A percentile compares a stretch with the other conserved stretches of the same genome.
Evolutionary conservation across 106 monocot species (phyloP).

Genomic region (Chionographis japonica): DNA sequence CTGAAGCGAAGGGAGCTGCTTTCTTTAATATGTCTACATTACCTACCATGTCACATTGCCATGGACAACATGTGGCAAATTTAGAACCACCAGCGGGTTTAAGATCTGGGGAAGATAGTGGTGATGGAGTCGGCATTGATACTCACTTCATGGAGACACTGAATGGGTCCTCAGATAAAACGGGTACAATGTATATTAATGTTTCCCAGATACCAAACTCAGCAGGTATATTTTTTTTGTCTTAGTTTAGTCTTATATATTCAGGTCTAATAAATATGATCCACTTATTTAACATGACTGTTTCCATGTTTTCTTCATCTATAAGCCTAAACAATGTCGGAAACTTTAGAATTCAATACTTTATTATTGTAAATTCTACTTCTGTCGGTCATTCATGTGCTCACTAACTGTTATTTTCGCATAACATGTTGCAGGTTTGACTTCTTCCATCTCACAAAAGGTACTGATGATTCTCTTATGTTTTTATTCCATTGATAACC

Average conservation of each 20-base stretch:
- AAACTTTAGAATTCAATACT: too few relatives aligned
- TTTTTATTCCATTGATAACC: neutral
- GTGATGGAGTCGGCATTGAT: slow-evolving; percentile 1
- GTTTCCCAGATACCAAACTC: neutral
- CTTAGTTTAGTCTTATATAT: neutral
- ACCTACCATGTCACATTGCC: slow-evolving; percentile 1
- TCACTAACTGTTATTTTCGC: neutral
- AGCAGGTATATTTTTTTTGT: slow-evolving; percentile 17
- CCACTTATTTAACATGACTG: neutral
- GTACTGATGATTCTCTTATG: slow-evolving; percentile 20
- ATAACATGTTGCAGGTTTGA: slow-evolving; percentile 30
- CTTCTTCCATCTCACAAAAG: slow-evolving; percentile 25
- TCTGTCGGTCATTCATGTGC: too few relatives aligned
- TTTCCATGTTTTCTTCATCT: too few relatives aligned
- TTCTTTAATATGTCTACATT: slow-evolving; percentile 16
- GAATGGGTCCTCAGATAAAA: slow-evolving; percentile 10
- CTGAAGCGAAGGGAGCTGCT: neutral
- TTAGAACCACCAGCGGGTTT: slow-evolving; percentile 4
- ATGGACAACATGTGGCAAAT: neutral
- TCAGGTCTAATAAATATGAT: neutral
- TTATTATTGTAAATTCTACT: too few relatives aligned
- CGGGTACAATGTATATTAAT: slow-evolving; percentile 8
- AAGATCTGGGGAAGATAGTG: neutral
- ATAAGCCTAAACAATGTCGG: too few relatives aligned
- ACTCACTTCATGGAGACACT: slow-evolving; percentile 2